phyloP scores from a whole-genome alignment of 495 filamentous ascomycete genomes.

The Aspergillus coremiiformis region DNA sequence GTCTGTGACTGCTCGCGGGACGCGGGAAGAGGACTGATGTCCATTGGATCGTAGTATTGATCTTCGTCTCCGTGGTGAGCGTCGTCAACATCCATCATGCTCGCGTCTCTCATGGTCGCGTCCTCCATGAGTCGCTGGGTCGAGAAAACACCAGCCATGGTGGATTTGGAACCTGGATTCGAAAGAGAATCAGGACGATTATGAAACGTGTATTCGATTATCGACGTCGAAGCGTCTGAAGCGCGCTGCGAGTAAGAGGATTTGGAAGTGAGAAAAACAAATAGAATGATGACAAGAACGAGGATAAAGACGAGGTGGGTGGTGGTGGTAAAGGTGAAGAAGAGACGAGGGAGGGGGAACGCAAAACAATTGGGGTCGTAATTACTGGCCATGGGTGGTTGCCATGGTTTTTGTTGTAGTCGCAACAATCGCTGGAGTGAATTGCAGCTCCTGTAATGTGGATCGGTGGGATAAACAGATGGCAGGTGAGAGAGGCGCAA shows the following conservation, averaged over 20 bases:
- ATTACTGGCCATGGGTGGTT: constrained; percentile 12
- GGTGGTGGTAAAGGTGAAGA: constrained; percentile 2
- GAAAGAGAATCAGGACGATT: constrained; percentile 5
- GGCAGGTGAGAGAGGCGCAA: neutral
- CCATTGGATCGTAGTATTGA: constrained; percentile 12
- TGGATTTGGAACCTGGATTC: neutral
- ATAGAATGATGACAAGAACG: neutral
- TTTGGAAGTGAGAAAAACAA: neutral
- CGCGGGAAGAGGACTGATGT: constrained; percentile 8
- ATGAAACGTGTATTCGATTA: neutral
- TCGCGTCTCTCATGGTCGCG: constrained; percentile 10
- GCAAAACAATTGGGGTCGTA: constrained; percentile 7
- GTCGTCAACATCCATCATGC: constrained; percentile 1
- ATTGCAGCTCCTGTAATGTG: constrained; percentile 8
- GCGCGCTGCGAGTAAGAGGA: neutral
- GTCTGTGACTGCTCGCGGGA: neutral
- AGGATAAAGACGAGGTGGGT: neutral
- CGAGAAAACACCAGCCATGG: constrained; percentile 9
- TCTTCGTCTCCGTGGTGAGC: neutral
- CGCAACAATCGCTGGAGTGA: constrained; percentile 7
- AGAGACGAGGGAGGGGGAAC: constrained; percentile 5
- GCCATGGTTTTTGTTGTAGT: constrained; percentile 5
- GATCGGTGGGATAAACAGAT: neutral
- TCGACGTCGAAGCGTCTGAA: neutral
- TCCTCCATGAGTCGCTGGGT: constrained; percentile 9